phyloP scores from a whole-genome alignment of 495 filamentous ascomycete genomes.

The Evernia prunastri region DNA sequence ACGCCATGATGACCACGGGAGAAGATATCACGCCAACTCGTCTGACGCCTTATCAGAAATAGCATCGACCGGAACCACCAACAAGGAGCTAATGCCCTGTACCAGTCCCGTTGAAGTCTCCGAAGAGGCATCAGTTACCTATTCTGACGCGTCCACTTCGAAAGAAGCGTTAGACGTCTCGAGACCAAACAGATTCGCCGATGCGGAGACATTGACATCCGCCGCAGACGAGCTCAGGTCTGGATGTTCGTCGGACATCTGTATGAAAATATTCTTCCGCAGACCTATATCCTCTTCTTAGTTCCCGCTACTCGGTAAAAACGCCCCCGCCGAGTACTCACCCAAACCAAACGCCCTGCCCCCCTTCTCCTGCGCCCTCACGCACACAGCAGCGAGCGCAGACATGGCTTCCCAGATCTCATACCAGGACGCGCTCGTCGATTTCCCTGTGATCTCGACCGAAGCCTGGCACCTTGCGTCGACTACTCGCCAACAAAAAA shows the following conservation, averaged over 20 bases:
- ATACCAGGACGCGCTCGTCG: constrained; percentile 11
- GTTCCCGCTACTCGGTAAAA: too few relatives aligned
- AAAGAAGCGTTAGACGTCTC: neutral
- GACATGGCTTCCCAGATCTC: constrained; percentile 16
- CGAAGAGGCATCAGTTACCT: neutral
- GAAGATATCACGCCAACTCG: neutral
- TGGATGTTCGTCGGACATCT: neutral
- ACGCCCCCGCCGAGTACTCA: neutral
- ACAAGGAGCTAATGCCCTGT: neutral
- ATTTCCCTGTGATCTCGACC: constrained; percentile 1
- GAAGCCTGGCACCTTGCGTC: constrained; percentile 9
- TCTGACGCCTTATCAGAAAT: neutral
- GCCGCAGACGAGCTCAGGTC: neutral
- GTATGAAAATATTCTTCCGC: neutral
- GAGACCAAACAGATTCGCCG: neutral
- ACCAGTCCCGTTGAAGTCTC: neutral
- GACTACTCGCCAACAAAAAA: neutral
- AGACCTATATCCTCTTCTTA: neutral
- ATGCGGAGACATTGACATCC: neutral
- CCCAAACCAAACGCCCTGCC: constrained; percentile 4
- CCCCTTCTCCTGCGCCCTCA: neutral
- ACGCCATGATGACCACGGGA: neutral
- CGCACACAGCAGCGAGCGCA: neutral
- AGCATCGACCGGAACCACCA: neutral
- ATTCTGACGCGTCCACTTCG: neutral